Evolutionary conservation across 129 eudicot genomes (phyloP).

Genomic region (Centaurea solstitialis): DNA sequence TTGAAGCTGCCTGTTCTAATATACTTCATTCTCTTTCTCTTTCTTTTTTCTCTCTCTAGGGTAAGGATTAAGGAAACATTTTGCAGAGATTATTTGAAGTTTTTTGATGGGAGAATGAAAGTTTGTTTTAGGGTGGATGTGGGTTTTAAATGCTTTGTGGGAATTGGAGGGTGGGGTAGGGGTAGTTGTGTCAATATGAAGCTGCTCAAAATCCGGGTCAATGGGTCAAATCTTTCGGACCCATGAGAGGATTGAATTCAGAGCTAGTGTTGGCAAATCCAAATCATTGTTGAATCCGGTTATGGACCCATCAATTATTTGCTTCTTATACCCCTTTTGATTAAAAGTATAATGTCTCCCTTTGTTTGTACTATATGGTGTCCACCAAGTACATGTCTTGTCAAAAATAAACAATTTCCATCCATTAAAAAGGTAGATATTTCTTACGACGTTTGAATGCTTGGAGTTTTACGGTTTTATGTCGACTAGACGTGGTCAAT

Average conservation of each 20-base stretch:
- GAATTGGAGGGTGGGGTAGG: constrained; percentile 17
- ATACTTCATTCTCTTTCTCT: constrained; percentile 51
- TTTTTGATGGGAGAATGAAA: constrained; percentile 16
- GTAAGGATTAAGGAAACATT: constrained; percentile 42
- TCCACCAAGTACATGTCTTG: constrained; percentile 23
- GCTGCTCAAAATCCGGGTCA: constrained; percentile 28
- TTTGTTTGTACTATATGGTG: constrained; percentile 38
- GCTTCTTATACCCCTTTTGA: constrained; percentile 26
- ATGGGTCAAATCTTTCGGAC: constrained; percentile 38
- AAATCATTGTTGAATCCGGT: constrained; percentile 32
- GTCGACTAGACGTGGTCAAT: neutral
- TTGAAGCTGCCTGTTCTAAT: constrained; percentile 79
- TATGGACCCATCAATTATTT: constrained; percentile 41
- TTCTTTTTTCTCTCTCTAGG: constrained; percentile 19
- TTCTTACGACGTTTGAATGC: neutral
- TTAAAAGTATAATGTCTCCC: constrained; percentile 19
- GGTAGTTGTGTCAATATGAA: constrained; percentile 25
- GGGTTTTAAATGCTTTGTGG: constrained; percentile 36
- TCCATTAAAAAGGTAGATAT: neutral
- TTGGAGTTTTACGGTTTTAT: neutral
- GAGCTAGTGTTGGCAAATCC: constrained; percentile 35
- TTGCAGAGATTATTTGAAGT: constrained; percentile 24
- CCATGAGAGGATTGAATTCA: constrained; percentile 28
- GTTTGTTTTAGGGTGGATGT: constrained; percentile 34
- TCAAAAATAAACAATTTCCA: constrained; percentile 10